Base-by-base conservation (phyloP, 2,329 filamentous ascomycete species). In the Canariomyces notabilis region DNA sequence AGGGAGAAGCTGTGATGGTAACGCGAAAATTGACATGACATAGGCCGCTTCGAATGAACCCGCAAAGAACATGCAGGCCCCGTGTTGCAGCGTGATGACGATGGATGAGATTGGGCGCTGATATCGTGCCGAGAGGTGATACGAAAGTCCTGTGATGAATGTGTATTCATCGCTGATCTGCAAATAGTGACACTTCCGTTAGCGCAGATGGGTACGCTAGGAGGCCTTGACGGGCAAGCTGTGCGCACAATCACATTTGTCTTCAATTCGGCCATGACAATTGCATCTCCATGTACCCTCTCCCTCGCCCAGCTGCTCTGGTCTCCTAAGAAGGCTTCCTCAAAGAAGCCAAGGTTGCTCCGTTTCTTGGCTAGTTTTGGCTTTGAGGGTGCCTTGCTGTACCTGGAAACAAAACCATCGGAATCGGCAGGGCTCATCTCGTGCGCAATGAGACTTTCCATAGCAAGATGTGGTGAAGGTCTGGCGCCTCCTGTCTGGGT, bases 21-120 rank as follows among this genome's bases (percentile, higher is more conserved):
- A 72, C 1, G 87, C 82, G 29, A 77, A 83, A 49, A 95, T 77
- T 26, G 80, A 84, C 59, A 95, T 72, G 49, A 83, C 76, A 61
- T 95, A 96, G 16, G 87, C 86, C 3, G 87, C 85, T 41, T 89
- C 84, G 53, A 87, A 85, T 5, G 80, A 82, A 29, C 83, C 85
- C 2, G 80, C 85, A 50, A 91, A 83, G 45, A 88, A 71, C 56
- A 95, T 77, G 59, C 84, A 87, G 12, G 79, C 76, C 20, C 84
- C 82, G 59, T 93, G 87, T 34, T 85, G 77, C n/a, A 95, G 69
- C 2, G 80, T 83, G 37, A 94, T 79, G 60, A 87, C 79, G 48
- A 95, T 82, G 7, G 82, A 85, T 2, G 81, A 79, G 46, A 87
- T 76, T 2, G 87, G 81, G 21, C 87, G 79, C 50, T 85, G 81